A percentile compares a stretch with the other conserved stretches of the same genome.
Evolutionary conservation across 495 filamentous ascomycete genomes (phyloP).

Genomic region (Thermothielavioides terrestris): DNA sequence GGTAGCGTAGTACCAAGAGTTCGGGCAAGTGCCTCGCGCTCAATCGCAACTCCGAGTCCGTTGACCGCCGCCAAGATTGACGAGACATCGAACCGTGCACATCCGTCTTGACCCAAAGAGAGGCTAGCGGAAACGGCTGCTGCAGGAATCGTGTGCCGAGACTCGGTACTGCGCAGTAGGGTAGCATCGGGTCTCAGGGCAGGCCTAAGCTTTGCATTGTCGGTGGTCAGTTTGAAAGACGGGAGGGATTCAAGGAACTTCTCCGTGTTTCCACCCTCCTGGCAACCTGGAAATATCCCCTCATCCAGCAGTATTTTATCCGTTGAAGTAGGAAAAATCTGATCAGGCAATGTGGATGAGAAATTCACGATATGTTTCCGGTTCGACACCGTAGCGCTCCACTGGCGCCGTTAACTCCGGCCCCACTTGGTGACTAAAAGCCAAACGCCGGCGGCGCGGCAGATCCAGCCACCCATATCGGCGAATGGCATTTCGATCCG

Average conservation of each 20-base stretch:
- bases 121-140: background rate
- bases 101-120: background rate
- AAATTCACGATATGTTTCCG: background rate
- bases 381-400: no score
- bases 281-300: background rate
- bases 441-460: background rate
- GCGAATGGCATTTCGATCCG: background rate
- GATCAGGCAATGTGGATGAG: no score
- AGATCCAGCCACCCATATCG: background rate
- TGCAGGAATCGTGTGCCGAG: background rate
- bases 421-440: background rate
- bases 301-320: no score
- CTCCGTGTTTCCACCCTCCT: background rate
- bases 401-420: slow-evolving; percentile 3
- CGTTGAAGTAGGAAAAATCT: no score
- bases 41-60: slow-evolving; percentile 5
- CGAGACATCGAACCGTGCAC: no score
- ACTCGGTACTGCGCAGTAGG: slow-evolving; percentile 6
- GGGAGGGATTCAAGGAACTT: background rate
- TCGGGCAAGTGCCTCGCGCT: background rate
- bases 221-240: background rate
- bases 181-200: background rate
- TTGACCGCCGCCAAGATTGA: slow-evolving; percentile 1
- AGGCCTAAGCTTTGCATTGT: background rate
- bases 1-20: no score